Evolutionary conservation across 2,329 filamentous ascomycete genomes (phyloP).

Genomic region (Colletotrichum lupini): DNA sequence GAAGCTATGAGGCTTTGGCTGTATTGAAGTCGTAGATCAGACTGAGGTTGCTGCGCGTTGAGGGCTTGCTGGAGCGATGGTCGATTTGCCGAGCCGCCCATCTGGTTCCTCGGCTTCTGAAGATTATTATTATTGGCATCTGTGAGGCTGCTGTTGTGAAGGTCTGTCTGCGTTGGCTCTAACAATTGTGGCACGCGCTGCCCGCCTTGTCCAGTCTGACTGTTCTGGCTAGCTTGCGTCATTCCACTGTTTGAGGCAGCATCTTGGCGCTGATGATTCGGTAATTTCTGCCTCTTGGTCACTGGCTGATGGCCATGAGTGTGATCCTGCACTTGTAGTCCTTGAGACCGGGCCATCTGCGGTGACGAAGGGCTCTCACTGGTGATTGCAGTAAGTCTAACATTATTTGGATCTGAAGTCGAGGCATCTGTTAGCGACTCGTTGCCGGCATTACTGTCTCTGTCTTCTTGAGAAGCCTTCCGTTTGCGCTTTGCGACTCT

Average conservation of each 20-base stretch:
- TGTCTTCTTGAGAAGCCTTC: background rate
- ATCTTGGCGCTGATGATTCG: background rate
- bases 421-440: background rate
- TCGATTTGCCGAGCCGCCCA: background rate
- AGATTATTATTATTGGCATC: background rate
- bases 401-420: background rate
- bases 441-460: background rate
- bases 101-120: background rate
- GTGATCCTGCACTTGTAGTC: background rate
- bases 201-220: background rate
- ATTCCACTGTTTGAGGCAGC: background rate
- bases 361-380: background rate
- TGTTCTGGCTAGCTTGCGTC: background rate
- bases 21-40: background rate
- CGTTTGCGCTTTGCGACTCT: slow-evolving; percentile 13
- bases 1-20: background rate
- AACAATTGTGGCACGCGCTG: background rate
- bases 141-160: background rate
- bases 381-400: background rate
- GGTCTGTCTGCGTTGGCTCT: background rate
- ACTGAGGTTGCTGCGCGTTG: background rate
- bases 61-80: background rate
- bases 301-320: background rate
- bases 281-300: slow-evolving; percentile 5
- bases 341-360: background rate